Conservation (phyloP, 192 early-diverging fungal species). For the Gonapodya prolifera region DNA sequence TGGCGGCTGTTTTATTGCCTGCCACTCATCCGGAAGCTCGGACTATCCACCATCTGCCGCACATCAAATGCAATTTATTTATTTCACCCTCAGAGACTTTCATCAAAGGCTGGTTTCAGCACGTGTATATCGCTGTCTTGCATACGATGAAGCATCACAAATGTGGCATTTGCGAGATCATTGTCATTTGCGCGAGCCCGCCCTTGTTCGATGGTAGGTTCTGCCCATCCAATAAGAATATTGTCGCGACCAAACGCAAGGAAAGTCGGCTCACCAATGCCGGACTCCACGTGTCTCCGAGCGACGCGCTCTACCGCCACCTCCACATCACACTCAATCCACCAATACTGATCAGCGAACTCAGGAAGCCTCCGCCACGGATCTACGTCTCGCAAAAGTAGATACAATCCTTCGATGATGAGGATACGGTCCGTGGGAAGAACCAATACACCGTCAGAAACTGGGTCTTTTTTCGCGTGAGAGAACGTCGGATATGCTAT, state of each 20-base stretch:
- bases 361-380: not conserved
- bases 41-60: too few species aligned
- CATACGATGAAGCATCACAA: not conserved
- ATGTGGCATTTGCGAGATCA: not conserved
- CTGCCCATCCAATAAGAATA: not conserved
- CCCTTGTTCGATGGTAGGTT: not conserved
- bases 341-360: not conserved
- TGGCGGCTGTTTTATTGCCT: too few species aligned
- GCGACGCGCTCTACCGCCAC: not conserved
- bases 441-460: not conserved
- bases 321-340: not conserved
- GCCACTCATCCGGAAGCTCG: too few species aligned
- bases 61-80: too few species aligned
- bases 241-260: not conserved
- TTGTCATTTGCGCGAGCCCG: not conserved
- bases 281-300: not conserved
- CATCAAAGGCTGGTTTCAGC: not conserved
- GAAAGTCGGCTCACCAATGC: not conserved
- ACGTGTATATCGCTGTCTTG: not conserved
- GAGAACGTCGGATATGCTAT: not conserved
- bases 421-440: not conserved
- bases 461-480: not conserved
- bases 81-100: not conserved
- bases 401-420: not conserved
- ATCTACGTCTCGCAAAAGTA: not conserved